phyloP scores from a whole-genome alignment of 345 rosid species.

The Dipteronia sinensis region DNA sequence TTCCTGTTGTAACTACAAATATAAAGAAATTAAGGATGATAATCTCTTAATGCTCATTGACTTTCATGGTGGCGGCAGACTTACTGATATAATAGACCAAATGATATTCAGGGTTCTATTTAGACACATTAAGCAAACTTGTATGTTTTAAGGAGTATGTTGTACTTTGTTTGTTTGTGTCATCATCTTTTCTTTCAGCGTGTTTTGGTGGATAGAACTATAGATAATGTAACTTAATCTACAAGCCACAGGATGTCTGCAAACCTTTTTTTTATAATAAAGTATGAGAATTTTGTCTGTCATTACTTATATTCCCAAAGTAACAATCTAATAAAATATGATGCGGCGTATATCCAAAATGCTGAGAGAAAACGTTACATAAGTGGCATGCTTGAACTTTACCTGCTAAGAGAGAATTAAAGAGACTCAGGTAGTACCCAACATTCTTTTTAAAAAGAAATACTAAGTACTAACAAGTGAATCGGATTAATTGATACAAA shows the following conservation, averaged over 20 bases:
- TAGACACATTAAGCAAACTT: background rate
- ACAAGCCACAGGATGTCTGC: background rate
- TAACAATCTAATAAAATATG: background rate
- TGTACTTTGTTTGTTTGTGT: slow-evolving; percentile 2
- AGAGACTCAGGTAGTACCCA: background rate
- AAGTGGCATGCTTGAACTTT: background rate
- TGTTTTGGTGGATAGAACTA: background rate
- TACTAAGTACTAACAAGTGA: background rate
- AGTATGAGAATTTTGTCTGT: background rate
- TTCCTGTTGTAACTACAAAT: background rate
- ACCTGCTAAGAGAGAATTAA: background rate
- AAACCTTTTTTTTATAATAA: background rate
- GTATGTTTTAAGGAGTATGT: background rate
- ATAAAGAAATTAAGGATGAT: slow-evolving; percentile 1
- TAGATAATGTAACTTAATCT: background rate
- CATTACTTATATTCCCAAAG: background rate
- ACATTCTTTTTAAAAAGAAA: background rate
- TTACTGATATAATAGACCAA: background rate
- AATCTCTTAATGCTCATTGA: background rate
- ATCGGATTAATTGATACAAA: background rate
- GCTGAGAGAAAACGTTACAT: background rate
- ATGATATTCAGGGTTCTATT: background rate
- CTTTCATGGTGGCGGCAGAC: background rate
- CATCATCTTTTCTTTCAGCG: background rate
- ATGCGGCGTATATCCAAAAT: background rate